Percentiles rank a stretch among this genome's conserved stretches.
phyloP scores from a whole-genome alignment of 805 yeast genomes.

The Candida piceae region DNA sequence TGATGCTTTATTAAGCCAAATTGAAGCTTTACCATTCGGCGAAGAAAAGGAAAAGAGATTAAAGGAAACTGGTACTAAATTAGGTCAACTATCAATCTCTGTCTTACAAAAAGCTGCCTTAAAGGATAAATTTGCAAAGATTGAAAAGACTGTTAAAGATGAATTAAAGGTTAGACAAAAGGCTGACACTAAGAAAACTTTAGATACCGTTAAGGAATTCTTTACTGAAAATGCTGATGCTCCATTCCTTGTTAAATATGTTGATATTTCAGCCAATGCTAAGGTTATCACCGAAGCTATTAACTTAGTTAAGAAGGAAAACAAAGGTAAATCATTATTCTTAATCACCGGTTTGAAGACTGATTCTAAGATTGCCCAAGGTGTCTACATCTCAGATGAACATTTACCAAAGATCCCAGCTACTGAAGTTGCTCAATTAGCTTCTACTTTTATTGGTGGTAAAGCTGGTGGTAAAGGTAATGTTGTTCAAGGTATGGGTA shows the following conservation, averaged over 20 bases:
- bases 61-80: constrained; percentile 77
- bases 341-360: constrained; percentile 62
- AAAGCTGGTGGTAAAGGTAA: constrained; percentile 98
- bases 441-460: constrained; percentile 79
- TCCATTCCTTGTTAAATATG: constrained; percentile 59
- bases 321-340: constrained; percentile 70
- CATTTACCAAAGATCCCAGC: constrained; percentile 67
- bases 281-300: constrained; percentile 94
- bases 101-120: constrained; percentile 74
- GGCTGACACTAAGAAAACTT: constrained; percentile 75
- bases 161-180: constrained; percentile 84
- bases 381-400: constrained; percentile 76
- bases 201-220: constrained; percentile 70
- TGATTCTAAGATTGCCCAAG: constrained; percentile 85
- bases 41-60: constrained; percentile 73
- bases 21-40: constrained; percentile 64
- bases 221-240: constrained; percentile 52
- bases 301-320: constrained; percentile 71
- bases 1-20: constrained; percentile 51
- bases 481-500: constrained; percentile 96
- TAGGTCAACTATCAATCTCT: constrained; percentile 79
- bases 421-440: constrained; percentile 67
- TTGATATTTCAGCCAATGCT: constrained; percentile 74
- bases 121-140: constrained; percentile 65
- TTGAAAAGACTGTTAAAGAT: constrained; percentile 85